A percentile compares a stretch with the other conserved stretches of the same genome.
Conservation (phyloP, 495 filamentous ascomycete species). For the Tuber umbilicatum region DNA sequence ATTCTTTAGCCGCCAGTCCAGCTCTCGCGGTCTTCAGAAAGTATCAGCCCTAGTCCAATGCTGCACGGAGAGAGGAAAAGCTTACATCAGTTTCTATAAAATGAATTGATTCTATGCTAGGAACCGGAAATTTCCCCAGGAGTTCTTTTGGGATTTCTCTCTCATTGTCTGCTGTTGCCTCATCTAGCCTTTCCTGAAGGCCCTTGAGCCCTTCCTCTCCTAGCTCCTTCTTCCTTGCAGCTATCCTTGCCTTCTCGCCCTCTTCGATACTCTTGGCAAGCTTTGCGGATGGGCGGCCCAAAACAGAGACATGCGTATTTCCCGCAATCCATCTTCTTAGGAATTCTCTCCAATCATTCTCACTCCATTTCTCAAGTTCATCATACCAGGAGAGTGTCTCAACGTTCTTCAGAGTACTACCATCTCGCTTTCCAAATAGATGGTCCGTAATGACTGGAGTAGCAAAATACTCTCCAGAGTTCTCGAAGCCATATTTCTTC, state of each 20-base stretch:
- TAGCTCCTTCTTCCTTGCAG: slow-evolving; percentile 54
- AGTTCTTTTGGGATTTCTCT: slow-evolving; percentile 68
- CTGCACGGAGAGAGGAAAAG: not conserved
- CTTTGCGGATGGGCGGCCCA: slow-evolving; percentile 69
- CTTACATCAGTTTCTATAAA: slow-evolving; percentile 67
- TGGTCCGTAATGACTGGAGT: slow-evolving; percentile 82
- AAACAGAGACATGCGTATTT: slow-evolving; percentile 74
- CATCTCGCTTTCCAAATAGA: slow-evolving; percentile 79
- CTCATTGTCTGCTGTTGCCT: slow-evolving; percentile 74
- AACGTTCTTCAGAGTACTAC: slow-evolving; percentile 63
- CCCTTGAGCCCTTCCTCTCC: slow-evolving; percentile 62
- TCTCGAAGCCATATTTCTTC: slow-evolving; percentile 72
- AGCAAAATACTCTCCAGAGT: slow-evolving; percentile 64
- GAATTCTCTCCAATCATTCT: slow-evolving; percentile 74
- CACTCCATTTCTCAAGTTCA: slow-evolving; percentile 67
- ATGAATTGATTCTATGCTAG: slow-evolving; percentile 77
- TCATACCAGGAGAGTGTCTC: slow-evolving; percentile 67
- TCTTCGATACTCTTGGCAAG: slow-evolving; percentile 43
- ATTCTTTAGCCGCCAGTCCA: slow-evolving; percentile 66
- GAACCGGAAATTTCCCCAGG: slow-evolving; percentile 73
- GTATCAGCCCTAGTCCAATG: not conserved
- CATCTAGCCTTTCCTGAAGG: slow-evolving; percentile 67
- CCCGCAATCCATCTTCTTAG: slow-evolving; percentile 78
- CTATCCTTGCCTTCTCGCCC: slow-evolving; percentile 56
- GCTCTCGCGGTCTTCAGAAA: slow-evolving; percentile 62